Evolutionary conservation across 2,329 filamentous ascomycete species (phyloP), one percentile per base, ranked within the genome.

Genomic region (Akanthomyces dipterigenus): DNA sequence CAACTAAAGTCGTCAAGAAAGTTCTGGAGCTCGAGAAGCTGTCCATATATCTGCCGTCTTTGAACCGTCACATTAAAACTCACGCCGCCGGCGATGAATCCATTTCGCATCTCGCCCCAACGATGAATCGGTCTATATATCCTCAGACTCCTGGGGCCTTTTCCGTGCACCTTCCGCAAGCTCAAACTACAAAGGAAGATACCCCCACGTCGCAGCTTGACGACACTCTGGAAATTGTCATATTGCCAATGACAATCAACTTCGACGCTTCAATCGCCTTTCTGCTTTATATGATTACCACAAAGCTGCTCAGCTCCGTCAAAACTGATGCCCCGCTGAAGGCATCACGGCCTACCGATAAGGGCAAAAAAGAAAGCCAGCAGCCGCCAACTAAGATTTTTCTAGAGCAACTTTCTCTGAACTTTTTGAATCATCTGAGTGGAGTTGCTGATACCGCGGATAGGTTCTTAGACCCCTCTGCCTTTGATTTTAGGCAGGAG

Each of bases 111-210:
- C 65, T 73, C 7, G 67, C 69, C 8, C 67, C 71, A 36, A 70
- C 72, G 16, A 63, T 79, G 42, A 68, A 69, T 0, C 72, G 68
- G 42, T 81, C 79, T 1, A 64, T 76, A 12, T 76, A 77, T n/a
- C 78, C 80, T 0, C 77, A 85, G 66, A 69, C 87, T 3, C 85
- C 85, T 1, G 86, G 85, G 0, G 80, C 85, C 2, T 88, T 88
- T 68, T 88, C 85, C 0, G 73, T 83, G 2, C 72, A 80, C 46
- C 68, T 24, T 12, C 50, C 55, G 4, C 46, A 56, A 12, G 26
- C 28, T 5, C 55, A 18, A 34, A 46, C 20, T 20, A 22, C 51
- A 60, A 20, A 50, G 45, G 1, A 51, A 8, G 12, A 16, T 12
- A 42, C 36, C 12, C 26, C 24, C 46, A 63, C 42, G 36, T 46